Evolutionary conservation across 2,329 filamentous ascomycete genomes (phyloP).

Genomic region (Samsoniella hepiali): DNA sequence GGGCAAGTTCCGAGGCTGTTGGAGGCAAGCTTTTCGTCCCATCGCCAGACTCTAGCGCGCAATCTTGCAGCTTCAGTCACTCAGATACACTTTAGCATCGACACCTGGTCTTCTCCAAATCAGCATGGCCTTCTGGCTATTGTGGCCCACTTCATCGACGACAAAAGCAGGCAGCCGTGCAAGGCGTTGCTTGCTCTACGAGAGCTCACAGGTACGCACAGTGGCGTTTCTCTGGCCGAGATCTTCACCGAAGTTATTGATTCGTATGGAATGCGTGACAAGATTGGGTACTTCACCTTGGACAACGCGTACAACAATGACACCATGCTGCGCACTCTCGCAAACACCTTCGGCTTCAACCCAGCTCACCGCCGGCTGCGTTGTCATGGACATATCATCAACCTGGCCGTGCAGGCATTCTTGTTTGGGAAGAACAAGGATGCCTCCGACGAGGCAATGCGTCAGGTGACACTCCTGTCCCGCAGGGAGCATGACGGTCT

Average conservation of each 20-base stretch:
- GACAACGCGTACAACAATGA: conserved; percentile 23
- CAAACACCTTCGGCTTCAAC: conserved; percentile 17
- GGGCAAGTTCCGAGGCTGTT: conserved; percentile 6
- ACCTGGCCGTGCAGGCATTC: conserved; percentile 14
- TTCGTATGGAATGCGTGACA: conserved; percentile 15
- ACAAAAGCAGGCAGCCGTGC: not conserved
- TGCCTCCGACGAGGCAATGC: conserved; percentile 11
- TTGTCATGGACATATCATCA: conserved; percentile 16
- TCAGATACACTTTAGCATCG: conserved; percentile 5
- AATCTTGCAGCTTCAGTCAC: not conserved
- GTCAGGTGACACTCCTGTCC: not conserved
- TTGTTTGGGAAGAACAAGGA: conserved; percentile 7
- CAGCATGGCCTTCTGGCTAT: not conserved
- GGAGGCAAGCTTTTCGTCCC: not conserved
- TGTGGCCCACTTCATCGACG: not conserved
- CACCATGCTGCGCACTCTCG: conserved; percentile 20
- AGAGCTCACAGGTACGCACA: conserved; percentile 19
- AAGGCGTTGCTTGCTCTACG: conserved; percentile 1
- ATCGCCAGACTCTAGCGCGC: not conserved
- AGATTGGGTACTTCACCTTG: conserved; percentile 18
- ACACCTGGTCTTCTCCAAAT: not conserved
- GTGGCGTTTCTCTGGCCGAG: conserved; percentile 14
- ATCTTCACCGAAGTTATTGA: conserved; percentile 17
- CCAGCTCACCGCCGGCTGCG: conserved; percentile 6
- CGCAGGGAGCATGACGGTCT: not conserved